phyloP scores from a whole-genome alignment of 2,329 filamentous ascomycete species.

The Stachybotrys elegans region DNA sequence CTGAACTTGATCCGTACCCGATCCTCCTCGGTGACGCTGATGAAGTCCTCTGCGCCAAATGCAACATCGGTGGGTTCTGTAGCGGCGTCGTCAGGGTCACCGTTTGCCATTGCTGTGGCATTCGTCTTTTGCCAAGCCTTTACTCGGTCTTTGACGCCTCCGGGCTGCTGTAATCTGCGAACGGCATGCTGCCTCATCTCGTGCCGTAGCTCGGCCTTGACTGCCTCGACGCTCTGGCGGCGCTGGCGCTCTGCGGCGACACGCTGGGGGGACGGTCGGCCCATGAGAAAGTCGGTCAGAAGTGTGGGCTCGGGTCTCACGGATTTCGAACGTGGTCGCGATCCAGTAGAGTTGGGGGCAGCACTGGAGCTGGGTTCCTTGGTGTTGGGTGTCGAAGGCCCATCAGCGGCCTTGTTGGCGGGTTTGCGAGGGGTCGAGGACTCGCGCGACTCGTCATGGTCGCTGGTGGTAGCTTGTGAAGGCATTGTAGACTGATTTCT shows the following conservation, averaged over 20 bases:
- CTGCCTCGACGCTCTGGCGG: constrained; percentile 53
- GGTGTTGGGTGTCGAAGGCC: constrained; percentile 8
- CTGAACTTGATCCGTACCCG: constrained; percentile 51
- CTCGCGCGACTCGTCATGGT: constrained; percentile 19
- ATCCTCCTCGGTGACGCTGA: constrained; percentile 58
- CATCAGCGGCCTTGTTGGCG: constrained; percentile 7
- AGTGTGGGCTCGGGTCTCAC: constrained; percentile 40
- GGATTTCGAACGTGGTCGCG: constrained; percentile 28
- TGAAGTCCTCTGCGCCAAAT: constrained; percentile 50
- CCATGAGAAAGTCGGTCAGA: constrained; percentile 52
- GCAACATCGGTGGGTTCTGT: constrained; percentile 59
- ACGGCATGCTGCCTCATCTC: constrained; percentile 57
- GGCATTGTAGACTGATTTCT: no score
- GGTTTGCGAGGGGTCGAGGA: constrained; percentile 15
- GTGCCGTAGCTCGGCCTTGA: constrained; percentile 45
- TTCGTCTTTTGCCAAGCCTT: constrained; percentile 80
- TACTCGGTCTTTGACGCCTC: constrained; percentile 72
- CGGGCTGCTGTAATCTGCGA: constrained; percentile 55
- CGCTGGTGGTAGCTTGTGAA: constrained; percentile 17
- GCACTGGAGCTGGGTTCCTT: constrained; percentile 6
- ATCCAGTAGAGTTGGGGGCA: constrained; percentile 30
- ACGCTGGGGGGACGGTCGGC: constrained; percentile 51
- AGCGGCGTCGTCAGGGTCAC: constrained; percentile 45
- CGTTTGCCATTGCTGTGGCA: constrained; percentile 55
- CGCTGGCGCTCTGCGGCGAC: constrained; percentile 45